Evolutionary conservation across 1,284 basidiomycete species (phyloP).

Genomic region (Ustilago loliicola): DNA sequence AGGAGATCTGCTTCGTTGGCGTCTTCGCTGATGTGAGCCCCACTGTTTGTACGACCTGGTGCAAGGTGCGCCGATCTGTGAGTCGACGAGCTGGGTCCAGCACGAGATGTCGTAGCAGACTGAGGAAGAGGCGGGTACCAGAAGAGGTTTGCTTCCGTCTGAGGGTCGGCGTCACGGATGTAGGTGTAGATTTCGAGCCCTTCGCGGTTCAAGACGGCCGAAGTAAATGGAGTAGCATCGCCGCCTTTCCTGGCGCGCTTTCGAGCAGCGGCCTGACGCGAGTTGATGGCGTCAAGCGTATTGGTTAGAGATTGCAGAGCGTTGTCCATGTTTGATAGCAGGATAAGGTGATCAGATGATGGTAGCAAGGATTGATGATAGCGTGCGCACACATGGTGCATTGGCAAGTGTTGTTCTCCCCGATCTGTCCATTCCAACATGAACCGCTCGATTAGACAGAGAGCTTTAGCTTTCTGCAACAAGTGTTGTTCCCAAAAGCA

Average conservation of each 20-base stretch:
- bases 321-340: conserved; percentile 61
- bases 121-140: conserved; percentile 55
- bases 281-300: conserved; percentile 61
- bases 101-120: conserved; percentile 23
- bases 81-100: conserved; percentile 25
- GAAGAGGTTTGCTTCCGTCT: conserved; percentile 63
- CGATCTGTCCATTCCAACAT: conserved; percentile 9
- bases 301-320: conserved; percentile 58
- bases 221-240: conserved; percentile 59
- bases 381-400: not conserved
- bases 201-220: conserved; percentile 62
- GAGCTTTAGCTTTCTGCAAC: too few relatives aligned
- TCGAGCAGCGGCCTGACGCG: conserved; percentile 43
- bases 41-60: conserved; percentile 13
- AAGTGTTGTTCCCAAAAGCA: conserved; percentile 2
- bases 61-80: conserved; percentile 16
- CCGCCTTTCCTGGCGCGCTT: conserved; percentile 43
- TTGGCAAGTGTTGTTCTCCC: conserved; percentile 32
- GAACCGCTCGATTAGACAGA: conserved; percentile 11
- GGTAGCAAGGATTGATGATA: conserved; percentile 3
- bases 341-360: conserved; percentile 14
- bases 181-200: conserved; percentile 60
- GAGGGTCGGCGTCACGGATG: conserved; percentile 66
- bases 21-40: conserved; percentile 19
- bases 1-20: conserved; percentile 36